Evolutionary conservation across 1,284 basidiomycete genomes (phyloP).

Genomic region (Chondrostereum purpureum): DNA sequence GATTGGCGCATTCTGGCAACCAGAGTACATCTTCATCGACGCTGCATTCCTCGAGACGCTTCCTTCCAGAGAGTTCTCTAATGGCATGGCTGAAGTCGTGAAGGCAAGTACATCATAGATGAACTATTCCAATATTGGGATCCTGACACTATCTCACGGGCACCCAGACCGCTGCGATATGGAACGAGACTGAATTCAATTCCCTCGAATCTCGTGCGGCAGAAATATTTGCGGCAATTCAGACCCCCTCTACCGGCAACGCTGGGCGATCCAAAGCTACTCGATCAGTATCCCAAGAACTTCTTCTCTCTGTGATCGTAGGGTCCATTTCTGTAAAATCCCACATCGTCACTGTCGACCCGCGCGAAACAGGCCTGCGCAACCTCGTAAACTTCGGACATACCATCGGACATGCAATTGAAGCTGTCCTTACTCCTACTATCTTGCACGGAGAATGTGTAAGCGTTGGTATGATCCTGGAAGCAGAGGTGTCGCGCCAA

Average conservation of each 20-base stretch:
- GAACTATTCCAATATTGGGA: background rate
- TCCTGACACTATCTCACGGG: constrained; percentile 2
- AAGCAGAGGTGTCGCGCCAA: constrained; percentile 87
- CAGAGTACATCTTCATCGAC: constrained; percentile 96
- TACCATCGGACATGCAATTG: constrained; percentile 93
- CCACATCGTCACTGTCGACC: constrained; percentile 92
- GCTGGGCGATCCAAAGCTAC: constrained; percentile 62
- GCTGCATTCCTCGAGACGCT: constrained; percentile 93
- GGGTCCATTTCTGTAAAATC: constrained; percentile 90
- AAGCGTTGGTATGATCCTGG: constrained; percentile 88
- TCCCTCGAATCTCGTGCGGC: constrained; percentile 79
- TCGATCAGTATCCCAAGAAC: constrained; percentile 69
- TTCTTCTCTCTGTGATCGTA: constrained; percentile 78
- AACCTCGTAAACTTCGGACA: constrained; percentile 98
- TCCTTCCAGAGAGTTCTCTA: constrained; percentile 89
- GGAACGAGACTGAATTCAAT: constrained; percentile 84
- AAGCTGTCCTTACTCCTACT: constrained; percentile 85
- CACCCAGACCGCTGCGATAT: constrained; percentile 86
- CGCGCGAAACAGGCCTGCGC: constrained; percentile 89
- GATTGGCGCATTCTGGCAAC: constrained; percentile 98
- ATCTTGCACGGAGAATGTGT: constrained; percentile 94
- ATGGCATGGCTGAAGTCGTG: constrained; percentile 98
- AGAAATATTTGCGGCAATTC: constrained; percentile 81
- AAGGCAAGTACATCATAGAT: too few species aligned
- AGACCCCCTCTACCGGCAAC: constrained; percentile 56